Conservation (phyloP, 2,329 filamentous ascomycete genomes). For the Apiospora pterosperma region DNA sequence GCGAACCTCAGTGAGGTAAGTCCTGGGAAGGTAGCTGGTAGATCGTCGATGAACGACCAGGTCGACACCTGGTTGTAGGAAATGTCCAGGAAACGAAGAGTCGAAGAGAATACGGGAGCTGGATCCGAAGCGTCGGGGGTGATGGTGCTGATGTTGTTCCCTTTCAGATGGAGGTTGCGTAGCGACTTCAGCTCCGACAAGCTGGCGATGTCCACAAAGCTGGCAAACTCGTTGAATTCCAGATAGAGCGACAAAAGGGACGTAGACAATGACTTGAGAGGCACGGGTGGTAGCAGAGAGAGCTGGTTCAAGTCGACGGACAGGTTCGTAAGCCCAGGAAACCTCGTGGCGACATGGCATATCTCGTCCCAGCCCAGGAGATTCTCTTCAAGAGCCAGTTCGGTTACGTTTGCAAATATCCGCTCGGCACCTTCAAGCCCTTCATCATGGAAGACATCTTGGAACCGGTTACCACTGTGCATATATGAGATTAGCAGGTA, state of each 20-base stretch:
- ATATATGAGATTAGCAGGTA: background rate
- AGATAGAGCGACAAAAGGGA: conserved; percentile 63
- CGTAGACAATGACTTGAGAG: conserved; percentile 37
- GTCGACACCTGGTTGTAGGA: conserved; percentile 67
- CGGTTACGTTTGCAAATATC: conserved; percentile 48
- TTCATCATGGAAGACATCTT: conserved; percentile 40
- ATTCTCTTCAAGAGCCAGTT: conserved; percentile 65
- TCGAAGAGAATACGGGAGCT: conserved; percentile 47
- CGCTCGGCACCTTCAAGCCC: conserved; percentile 28
- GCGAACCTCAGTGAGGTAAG: conserved; percentile 74
- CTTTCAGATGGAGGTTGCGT: conserved; percentile 67
- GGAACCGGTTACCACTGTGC: conserved; percentile 70
- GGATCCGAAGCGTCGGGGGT: conserved; percentile 23
- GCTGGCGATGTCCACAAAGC: conserved; percentile 53
- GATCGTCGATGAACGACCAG: conserved; percentile 72
- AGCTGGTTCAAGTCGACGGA: conserved; percentile 58
- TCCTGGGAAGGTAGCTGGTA: conserved; percentile 67
- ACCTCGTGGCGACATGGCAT: conserved; percentile 49
- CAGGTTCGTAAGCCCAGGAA: conserved; percentile 48
- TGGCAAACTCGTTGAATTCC: conserved; percentile 67
- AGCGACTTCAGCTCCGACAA: conserved; percentile 51
- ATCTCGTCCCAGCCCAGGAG: conserved; percentile 65
- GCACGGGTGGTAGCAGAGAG: conserved; percentile 41
- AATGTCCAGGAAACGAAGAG: conserved; percentile 65
- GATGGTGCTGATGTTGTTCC: conserved; percentile 62